phyloP scores from a whole-genome alignment of 306 rosid genomes.

The Senna tora region DNA sequence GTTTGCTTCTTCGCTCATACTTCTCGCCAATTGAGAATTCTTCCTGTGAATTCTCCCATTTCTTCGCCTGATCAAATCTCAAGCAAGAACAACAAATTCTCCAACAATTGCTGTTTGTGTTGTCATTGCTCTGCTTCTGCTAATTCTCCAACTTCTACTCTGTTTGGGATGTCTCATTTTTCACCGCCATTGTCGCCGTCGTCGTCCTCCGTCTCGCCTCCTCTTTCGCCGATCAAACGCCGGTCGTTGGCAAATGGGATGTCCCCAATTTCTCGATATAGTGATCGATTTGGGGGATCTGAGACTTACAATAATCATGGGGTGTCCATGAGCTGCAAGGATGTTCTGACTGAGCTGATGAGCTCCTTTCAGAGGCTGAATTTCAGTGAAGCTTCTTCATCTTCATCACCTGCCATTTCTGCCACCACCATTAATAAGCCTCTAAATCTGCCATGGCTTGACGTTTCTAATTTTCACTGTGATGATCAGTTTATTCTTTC shows the following conservation, averaged over 20 bases:
- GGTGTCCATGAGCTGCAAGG: conserved; percentile 40
- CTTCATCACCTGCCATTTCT: conserved; percentile 39
- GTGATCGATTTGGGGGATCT: conserved; percentile 29
- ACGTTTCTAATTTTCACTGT: conserved; percentile 35
- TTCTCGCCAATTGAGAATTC: conserved; percentile 67
- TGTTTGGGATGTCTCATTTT: conserved; percentile 64
- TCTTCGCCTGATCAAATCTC: conserved; percentile 39
- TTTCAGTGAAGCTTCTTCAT: conserved; percentile 50
- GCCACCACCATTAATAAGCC: neutral
- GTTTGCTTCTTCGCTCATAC: conserved; percentile 94
- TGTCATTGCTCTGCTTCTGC: conserved; percentile 38
- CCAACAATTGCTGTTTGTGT: conserved; percentile 53
- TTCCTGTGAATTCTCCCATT: conserved; percentile 44
- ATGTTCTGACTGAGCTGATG: conserved; percentile 55
- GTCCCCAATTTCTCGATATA: conserved; percentile 42
- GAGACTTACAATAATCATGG: conserved; percentile 33
- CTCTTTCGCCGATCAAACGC: conserved; percentile 49
- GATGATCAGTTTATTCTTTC: conserved; percentile 57
- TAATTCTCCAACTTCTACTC: conserved; percentile 70
- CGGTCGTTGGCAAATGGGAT: conserved; percentile 38
- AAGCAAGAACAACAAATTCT: conserved; percentile 40
- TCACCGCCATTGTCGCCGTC: conserved; percentile 80
- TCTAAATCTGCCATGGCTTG: conserved; percentile 51
- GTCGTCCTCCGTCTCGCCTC: conserved; percentile 52
- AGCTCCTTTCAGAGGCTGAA: conserved; percentile 65